Conservation (phyloP, 768 basidiomycete species). For the Boletus edulis region DNA sequence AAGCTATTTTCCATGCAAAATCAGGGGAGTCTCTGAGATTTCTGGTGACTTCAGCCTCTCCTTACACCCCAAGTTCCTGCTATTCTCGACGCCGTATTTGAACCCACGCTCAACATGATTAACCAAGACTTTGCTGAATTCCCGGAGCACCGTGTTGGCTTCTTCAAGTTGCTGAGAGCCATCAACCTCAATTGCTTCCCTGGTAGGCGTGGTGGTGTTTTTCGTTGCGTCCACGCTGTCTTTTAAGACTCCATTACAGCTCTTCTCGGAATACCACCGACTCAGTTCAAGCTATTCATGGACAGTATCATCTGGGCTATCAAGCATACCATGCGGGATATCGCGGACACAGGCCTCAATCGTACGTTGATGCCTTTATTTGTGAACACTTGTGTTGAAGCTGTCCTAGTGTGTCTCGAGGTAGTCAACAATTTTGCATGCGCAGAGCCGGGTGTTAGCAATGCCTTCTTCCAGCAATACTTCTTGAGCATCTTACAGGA, state of each 20-base stretch:
- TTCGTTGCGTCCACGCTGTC: neutral
- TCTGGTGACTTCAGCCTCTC: conserved; percentile 50
- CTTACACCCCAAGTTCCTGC: conserved; percentile 93
- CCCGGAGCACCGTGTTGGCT: conserved; percentile 95
- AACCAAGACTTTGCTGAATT: conserved; percentile 99
- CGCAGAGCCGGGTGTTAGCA: conserved; percentile 75
- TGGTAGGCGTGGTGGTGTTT: conserved; percentile 48
- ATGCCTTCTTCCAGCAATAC: conserved; percentile 95
- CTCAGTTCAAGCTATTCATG: conserved; percentile 96
- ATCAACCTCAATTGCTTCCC: conserved; percentile 96
- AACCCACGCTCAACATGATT: conserved; percentile 97
- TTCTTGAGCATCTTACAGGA: conserved; percentile 92
- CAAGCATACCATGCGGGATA: conserved; percentile 99
- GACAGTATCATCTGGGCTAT: conserved; percentile 99
- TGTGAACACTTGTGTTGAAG: conserved; percentile 2
- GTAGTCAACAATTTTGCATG: conserved; percentile 93
- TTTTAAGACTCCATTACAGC: conserved; percentile 36
- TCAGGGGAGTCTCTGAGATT: conserved; percentile 4
- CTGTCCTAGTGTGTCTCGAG: conserved; percentile 77
- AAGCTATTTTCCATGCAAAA: conserved; percentile 31
- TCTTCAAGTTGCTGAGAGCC: conserved; percentile 92
- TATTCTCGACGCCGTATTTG: conserved; percentile 95
- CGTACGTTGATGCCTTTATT: conserved; percentile 38
- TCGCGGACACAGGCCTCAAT: conserved; percentile 86
- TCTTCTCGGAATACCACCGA: conserved; percentile 79